Evolutionary conservation across 495 filamentous ascomycete genomes (phyloP).

Genomic region (Aspergillus affinis): DNA sequence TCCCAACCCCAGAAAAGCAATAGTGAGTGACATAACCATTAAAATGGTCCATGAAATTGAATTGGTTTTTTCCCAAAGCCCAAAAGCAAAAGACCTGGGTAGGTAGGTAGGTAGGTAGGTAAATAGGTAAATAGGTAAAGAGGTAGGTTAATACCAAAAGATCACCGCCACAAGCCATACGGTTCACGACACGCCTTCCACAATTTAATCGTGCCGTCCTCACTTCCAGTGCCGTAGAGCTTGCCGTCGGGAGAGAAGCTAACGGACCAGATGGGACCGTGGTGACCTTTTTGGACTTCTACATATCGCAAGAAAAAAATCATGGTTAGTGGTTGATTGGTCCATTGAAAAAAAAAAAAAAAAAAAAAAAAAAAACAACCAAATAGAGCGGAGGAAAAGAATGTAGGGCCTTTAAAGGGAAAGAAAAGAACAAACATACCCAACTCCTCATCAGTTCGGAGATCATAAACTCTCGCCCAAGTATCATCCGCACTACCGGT

Average conservation of each 20-base stretch:
- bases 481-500: conserved; percentile 85
- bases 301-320: too few species aligned
- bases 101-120: not conserved
- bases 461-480: conserved; percentile 90
- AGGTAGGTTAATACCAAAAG: too few species aligned
- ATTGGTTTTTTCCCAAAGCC: too few species aligned
- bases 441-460: conserved; percentile 75
- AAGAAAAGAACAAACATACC: conserved; percentile 44
- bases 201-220: conserved; percentile 97
- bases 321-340: too few species aligned
- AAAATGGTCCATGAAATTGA: too few species aligned
- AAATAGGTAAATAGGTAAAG: not conserved
- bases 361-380: not conserved
- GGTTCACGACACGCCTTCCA: conserved; percentile 70
- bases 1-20: too few species aligned
- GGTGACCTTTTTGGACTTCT: conserved; percentile 95
- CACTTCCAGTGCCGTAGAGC: conserved; percentile 91
- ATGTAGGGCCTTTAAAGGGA: too few species aligned
- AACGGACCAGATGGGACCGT: conserved; percentile 94
- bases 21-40: too few species aligned
- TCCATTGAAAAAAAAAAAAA: not conserved
- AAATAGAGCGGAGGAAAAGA: not conserved
- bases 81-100: too few species aligned
- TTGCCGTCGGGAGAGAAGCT: conserved; percentile 94
- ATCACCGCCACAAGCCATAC: conserved; percentile 63